A percentile compares a stretch with the other conserved stretches of the same genome.
Evolutionary conservation across 768 basidiomycete genomes (phyloP).

Genomic region (Psilocybe tampanensis): DNA sequence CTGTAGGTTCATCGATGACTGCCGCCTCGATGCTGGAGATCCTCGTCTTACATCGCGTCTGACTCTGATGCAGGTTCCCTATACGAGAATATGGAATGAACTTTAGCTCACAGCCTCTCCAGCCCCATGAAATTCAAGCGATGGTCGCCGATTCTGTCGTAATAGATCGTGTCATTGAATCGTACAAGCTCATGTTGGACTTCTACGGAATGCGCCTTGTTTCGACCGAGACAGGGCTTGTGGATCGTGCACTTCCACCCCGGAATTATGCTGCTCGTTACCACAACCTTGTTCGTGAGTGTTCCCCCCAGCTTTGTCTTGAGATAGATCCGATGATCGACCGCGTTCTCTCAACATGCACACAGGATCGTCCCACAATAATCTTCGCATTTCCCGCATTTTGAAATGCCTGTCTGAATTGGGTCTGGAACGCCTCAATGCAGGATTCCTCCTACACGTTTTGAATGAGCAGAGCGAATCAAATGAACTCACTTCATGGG

Average conservation of each 20-base stretch:
- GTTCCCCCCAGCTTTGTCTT: neutral
- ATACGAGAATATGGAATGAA: constrained; percentile 79
- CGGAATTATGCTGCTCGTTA: constrained; percentile 58
- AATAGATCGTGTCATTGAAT: constrained; percentile 52
- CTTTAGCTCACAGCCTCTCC: constrained; percentile 64
- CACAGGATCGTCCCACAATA: constrained; percentile 70
- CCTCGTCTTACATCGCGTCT: neutral
- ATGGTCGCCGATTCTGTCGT: constrained; percentile 56
- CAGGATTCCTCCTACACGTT: constrained; percentile 70
- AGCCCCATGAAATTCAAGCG: constrained; percentile 59
- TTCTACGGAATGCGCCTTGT: constrained; percentile 79
- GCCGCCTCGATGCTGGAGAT: neutral
- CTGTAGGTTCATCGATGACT: constrained; percentile 45
- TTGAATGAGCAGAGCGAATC: constrained; percentile 69
- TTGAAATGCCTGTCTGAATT: constrained; percentile 75
- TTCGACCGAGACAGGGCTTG: constrained; percentile 56
- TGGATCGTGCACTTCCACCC: constrained; percentile 53
- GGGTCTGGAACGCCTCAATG: constrained; percentile 63
- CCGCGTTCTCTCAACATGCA: constrained; percentile 7
- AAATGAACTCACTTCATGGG: constrained; percentile 48
- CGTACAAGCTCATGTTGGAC: constrained; percentile 76
- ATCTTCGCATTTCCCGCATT: constrained; percentile 76
- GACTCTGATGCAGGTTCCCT: constrained; percentile 52
- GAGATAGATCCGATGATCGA: constrained; percentile 19
- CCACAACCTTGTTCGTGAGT: constrained; percentile 68